Evolutionary conservation across 2,329 filamentous ascomycete species (phyloP).

Genomic region (Sclerotinia sclerotiorum): DNA sequence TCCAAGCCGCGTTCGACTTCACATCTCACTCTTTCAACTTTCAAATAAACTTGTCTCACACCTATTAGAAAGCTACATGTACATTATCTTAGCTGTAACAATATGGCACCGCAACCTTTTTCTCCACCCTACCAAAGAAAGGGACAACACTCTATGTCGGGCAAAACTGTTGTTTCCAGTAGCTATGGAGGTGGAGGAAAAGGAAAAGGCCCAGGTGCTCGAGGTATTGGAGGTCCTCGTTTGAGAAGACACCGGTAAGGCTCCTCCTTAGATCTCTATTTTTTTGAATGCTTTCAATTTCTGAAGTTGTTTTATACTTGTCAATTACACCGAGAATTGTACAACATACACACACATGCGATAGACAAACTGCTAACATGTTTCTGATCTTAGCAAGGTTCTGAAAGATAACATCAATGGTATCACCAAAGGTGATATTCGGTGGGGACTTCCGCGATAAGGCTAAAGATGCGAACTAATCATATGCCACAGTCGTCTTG

Average conservation of each 20-base stretch:
- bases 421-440: slow-evolving; percentile 56
- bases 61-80: background rate
- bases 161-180: background rate
- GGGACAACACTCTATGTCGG: background rate
- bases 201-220: slow-evolving; percentile 25
- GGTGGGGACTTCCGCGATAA: slow-evolving; percentile 43
- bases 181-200: slow-evolving; percentile 16
- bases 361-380: slow-evolving; percentile 9
- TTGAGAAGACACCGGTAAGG: slow-evolving; percentile 25
- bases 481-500: slow-evolving; percentile 54
- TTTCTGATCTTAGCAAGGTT: slow-evolving; percentile 46
- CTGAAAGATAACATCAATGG: slow-evolving; percentile 50
- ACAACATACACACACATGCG: background rate
- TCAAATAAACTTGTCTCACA: background rate
- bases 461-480: background rate
- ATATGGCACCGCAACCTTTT: background rate
- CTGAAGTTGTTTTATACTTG: background rate
- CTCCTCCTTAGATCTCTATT: background rate
- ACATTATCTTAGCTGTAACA: background rate
- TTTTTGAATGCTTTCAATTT: background rate
- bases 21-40: background rate
- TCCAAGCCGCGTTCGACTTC: slow-evolving; percentile 1
- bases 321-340: background rate
- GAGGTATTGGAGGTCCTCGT: slow-evolving; percentile 25
- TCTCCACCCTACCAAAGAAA: background rate